A percentile compares a stretch with the other conserved stretches of the same genome.
Evolutionary conservation across 2,329 filamentous ascomycete species (phyloP).

Genomic region (Monosporascus sp.): DNA sequence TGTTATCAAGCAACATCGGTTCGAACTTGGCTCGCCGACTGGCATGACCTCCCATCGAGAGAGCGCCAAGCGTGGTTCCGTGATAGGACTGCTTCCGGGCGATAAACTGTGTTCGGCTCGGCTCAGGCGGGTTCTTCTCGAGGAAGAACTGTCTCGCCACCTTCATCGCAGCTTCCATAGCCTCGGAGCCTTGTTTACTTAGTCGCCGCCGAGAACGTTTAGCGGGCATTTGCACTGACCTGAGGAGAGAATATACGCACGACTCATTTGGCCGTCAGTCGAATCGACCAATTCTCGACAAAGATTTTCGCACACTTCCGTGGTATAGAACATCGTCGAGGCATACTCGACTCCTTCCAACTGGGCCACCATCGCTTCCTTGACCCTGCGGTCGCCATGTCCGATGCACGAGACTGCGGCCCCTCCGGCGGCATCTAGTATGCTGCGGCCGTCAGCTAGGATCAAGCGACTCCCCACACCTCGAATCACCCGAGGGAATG

Average conservation of each 20-base stretch:
- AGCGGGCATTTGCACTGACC: slow-evolving; percentile 17
- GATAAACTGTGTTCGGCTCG: slow-evolving; percentile 58
- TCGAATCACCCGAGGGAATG: slow-evolving; percentile 26
- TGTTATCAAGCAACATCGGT: slow-evolving; percentile 51
- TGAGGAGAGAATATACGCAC: slow-evolving; percentile 29
- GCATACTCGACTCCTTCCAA: slow-evolving; percentile 36
- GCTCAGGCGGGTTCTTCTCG: slow-evolving; percentile 46
- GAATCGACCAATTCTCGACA: slow-evolving; percentile 24
- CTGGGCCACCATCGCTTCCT: slow-evolving; percentile 34
- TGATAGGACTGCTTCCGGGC: slow-evolving; percentile 65
- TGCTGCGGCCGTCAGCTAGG: slow-evolving; percentile 33
- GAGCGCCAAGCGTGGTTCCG: slow-evolving; percentile 62
- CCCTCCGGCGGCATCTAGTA: slow-evolving; percentile 41
- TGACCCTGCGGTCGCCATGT: slow-evolving; percentile 36
- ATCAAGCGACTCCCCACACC: slow-evolving; percentile 33
- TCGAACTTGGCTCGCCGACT: slow-evolving; percentile 57
- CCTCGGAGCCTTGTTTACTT: slow-evolving; percentile 49
- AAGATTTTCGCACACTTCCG: slow-evolving; percentile 14
- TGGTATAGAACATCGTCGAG: slow-evolving; percentile 28
- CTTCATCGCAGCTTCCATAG: slow-evolving; percentile 58
- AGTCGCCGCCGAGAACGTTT: neutral
- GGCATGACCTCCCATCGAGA: slow-evolving; percentile 59
- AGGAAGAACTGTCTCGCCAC: slow-evolving; percentile 56
- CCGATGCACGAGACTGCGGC: slow-evolving; percentile 42
- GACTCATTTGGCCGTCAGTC: slow-evolving; percentile 27